Percentiles rank a stretch among this genome's conserved stretches.
Conservation (phyloP, 2,329 filamentous ascomycete genomes). For the Penicillium rolfsii region DNA sequence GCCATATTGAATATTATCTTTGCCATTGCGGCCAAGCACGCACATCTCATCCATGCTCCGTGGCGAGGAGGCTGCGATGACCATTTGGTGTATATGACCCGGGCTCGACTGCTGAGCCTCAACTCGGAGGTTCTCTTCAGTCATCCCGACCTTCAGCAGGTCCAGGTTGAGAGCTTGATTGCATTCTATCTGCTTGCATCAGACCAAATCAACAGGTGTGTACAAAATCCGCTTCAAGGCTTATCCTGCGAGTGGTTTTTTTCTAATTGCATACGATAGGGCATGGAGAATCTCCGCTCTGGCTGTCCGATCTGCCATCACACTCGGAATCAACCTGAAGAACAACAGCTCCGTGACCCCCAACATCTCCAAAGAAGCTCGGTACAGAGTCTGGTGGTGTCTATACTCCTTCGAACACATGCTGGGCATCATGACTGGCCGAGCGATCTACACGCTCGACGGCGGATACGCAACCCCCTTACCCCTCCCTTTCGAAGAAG, state of each 20-base stretch:
- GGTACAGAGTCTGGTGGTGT: constrained; percentile 48
- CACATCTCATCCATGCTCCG: constrained; percentile 37
- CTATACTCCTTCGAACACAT: constrained; percentile 44
- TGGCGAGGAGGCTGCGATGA: constrained; percentile 38
- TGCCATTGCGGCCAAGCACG: constrained; percentile 44
- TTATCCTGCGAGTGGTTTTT: not conserved
- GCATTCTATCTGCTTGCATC: constrained; percentile 42
- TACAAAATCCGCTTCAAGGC: not conserved
- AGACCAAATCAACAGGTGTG: constrained; percentile 46
- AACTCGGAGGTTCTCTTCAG: constrained; percentile 37
- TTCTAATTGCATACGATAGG: constrained; percentile 24
- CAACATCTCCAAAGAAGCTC: constrained; percentile 43
- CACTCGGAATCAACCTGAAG: constrained; percentile 46
- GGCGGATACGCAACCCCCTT: constrained; percentile 28
- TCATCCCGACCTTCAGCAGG: constrained; percentile 44
- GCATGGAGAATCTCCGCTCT: constrained; percentile 45
- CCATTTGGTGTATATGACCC: constrained; percentile 40
- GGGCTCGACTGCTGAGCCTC: constrained; percentile 41
- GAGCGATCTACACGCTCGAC: constrained; percentile 40
- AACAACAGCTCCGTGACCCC: constrained; percentile 40
- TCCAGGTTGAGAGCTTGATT: constrained; percentile 43
- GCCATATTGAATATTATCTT: constrained; percentile 48
- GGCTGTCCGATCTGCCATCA: constrained; percentile 44
- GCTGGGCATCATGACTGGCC: constrained; percentile 45
- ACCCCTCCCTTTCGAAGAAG: constrained; percentile 32